Evolutionary conservation across 768 basidiomycete genomes (phyloP).

Genomic region (Macrolepiota albuminosa): DNA sequence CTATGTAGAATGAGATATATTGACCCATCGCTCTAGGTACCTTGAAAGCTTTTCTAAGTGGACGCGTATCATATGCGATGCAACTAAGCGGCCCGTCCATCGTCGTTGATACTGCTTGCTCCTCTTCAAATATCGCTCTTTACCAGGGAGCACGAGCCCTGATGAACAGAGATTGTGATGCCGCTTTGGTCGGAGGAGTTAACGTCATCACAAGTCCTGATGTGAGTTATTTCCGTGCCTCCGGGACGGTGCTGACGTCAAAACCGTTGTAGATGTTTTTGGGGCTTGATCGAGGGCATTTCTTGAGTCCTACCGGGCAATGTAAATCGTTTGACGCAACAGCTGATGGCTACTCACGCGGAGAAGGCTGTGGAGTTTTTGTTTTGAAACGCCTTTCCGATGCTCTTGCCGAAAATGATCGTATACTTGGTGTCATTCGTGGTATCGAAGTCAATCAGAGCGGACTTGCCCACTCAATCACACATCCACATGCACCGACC

Average conservation of each 20-base stretch:
- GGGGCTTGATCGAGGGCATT: constrained; percentile 65
- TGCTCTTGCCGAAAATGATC: constrained; percentile 62
- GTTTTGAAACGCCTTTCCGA: constrained; percentile 67
- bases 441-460: constrained; percentile 72
- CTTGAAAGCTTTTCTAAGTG: constrained; percentile 37
- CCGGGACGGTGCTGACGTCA: background rate
- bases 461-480: constrained; percentile 62
- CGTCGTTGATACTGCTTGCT: constrained; percentile 73
- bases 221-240: constrained; percentile 33
- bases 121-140: constrained; percentile 62
- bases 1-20: background rate
- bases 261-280: constrained; percentile 52
- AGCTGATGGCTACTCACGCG: constrained; percentile 70
- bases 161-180: constrained; percentile 56
- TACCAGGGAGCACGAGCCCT: constrained; percentile 68
- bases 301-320: constrained; percentile 60
- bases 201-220: constrained; percentile 69
- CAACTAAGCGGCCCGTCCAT: constrained; percentile 66
- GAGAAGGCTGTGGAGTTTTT: constrained; percentile 69
- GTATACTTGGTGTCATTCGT: constrained; percentile 63
- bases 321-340: constrained; percentile 68
- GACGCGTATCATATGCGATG: constrained; percentile 67
- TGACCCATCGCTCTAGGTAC: background rate
- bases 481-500: constrained; percentile 62
- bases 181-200: constrained; percentile 72